Evolutionary conservation across 108 stramenopile species (phyloP), one percentile per base, ranked within the genome.

Genomic region (Aurantiochytrium sp.): DNA sequence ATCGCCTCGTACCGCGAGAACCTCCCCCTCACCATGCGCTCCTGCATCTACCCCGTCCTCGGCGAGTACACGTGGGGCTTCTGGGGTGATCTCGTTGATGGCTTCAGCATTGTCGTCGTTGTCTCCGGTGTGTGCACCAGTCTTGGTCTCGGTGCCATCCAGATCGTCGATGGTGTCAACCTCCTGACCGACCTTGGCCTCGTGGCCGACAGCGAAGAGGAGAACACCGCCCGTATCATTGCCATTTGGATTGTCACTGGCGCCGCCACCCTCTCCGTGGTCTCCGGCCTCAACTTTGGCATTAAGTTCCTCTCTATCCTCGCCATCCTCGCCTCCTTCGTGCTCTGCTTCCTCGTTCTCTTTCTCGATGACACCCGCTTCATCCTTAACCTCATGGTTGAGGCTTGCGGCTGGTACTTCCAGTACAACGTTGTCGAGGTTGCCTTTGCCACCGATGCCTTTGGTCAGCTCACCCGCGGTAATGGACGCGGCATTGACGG

Each of bases 61-160:
- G 95, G 95, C 18, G 92, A 94, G n/a, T 92, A 94, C 87, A 88
- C 88, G 29, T 93, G 92, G 93, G 95, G 95, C 69, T 95, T 94
- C 93, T 90, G 92, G 12, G 95, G 95, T 5, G 95, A 95, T 88
- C 23, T 94, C 58, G 90, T 94, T 89, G 95, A 95, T 89, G 92
- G 90, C 14, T 93, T 89, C 88, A 90, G 93, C 3, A 92, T 95
- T 60, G 92, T 95, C 19, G 91, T 91, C 59, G 93, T 91, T 29
- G 92, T 95, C 23, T 76, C 93, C 44, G 94, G 95, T 60, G 93
- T 94, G 55, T 95, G 94, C 69, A 95, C 94, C 19, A 83, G 60
- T 72, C 94, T 94, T 19, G 94, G 95, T n/a, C 87, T 95, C 0
- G 95, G 95, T 14, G 90, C 92, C 44, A 88, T 92, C 29, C 94